Conservation (phyloP, 257 asterid genomes). For the Rhazya stricta region DNA sequence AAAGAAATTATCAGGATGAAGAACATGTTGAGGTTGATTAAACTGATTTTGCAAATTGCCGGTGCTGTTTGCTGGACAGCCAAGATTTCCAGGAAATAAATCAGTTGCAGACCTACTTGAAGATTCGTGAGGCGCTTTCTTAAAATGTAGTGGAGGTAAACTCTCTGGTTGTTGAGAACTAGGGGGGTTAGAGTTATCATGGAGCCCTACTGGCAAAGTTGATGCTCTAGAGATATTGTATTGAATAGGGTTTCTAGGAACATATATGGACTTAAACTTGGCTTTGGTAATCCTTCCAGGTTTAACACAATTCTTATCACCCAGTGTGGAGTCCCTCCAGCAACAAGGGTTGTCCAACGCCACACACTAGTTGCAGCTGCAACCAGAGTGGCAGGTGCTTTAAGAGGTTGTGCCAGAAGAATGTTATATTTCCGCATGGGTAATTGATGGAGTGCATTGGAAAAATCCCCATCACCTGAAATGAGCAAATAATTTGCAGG, state of each 20-base stretch:
- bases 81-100: slow-evolving; percentile 16
- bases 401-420: slow-evolving; percentile 49
- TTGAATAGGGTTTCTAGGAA: slow-evolving; percentile 15
- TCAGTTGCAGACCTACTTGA: slow-evolving; percentile 20
- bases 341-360: slow-evolving; percentile 41
- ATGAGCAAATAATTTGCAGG: slow-evolving; percentile 58
- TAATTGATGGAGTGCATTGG: slow-evolving; percentile 53
- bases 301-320: slow-evolving; percentile 17
- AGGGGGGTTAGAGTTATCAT: slow-evolving; percentile 14
- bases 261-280: slow-evolving; percentile 10
- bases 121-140: slow-evolving; percentile 36
- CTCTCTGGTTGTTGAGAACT: slow-evolving; percentile 24
- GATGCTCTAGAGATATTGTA: slow-evolving; percentile 17
- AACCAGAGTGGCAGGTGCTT: slow-evolving; percentile 44
- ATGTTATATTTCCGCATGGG: slow-evolving; percentile 49
- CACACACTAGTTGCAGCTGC: slow-evolving; percentile 55
- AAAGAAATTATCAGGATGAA: neutral
- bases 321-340: slow-evolving; percentile 34
- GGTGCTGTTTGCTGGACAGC: slow-evolving; percentile 5
- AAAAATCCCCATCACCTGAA: slow-evolving; percentile 53
- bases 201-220: slow-evolving; percentile 21
- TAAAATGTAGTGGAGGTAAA: slow-evolving; percentile 18
- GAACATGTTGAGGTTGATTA: neutral
- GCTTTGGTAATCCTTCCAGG: slow-evolving; percentile 11
- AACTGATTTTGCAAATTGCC: slow-evolving; percentile 7